Base-by-base conservation (phyloP, 176 grass and related monocot genomes). In the Carex parvula region DNA sequence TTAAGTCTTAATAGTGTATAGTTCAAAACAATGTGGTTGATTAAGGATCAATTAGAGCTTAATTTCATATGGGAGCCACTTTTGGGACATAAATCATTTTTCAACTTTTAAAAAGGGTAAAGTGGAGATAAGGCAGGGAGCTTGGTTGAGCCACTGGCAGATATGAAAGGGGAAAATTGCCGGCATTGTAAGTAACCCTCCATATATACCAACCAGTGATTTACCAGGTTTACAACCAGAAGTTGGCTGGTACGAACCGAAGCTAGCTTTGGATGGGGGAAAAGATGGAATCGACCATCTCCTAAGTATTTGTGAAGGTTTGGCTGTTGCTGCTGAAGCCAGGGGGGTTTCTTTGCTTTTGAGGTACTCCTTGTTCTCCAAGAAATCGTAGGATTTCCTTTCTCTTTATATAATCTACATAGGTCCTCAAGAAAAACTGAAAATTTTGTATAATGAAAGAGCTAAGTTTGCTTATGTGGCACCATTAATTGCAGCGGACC, bases 301-400 rank as follows among this genome's bases (percentile, higher is more conserved):
- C 42, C 67, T 98, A 78, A 91, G 85, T 93, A 88, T 98, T 8
- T 98, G 96, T 76, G 87, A 95, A 88, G 91, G 95, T 20, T 86
- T 90, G 26, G 75, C 83, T 46, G 88, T 69, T 12, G 86, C 79
- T 81, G n/a, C 85, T 98, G 20, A 90, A 86, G 54, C 83, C 92
- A 60, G n/a, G 91, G 93, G n/a, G 93, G 93, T 50, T 98, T 98
- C 91, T 95, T 98, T 88, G 85, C 92, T 89, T 98, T 95, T 60
- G 91, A 99, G 96, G 96, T 95, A 92, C 62, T 83, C 12, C 29
- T 6, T 59, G 5, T 53, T 54, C 12, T 30, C 30, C 11, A 55
- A 76, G 21, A 26, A 24, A 75, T 21, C 46, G 11, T 46, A 54
- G 18, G 10, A 76, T 53, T 3, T 30, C 20, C 44, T 75, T 54